Evolutionary conservation across 164 flowering plant species (phyloP).

Genomic region (Aristolochia californica): DNA sequence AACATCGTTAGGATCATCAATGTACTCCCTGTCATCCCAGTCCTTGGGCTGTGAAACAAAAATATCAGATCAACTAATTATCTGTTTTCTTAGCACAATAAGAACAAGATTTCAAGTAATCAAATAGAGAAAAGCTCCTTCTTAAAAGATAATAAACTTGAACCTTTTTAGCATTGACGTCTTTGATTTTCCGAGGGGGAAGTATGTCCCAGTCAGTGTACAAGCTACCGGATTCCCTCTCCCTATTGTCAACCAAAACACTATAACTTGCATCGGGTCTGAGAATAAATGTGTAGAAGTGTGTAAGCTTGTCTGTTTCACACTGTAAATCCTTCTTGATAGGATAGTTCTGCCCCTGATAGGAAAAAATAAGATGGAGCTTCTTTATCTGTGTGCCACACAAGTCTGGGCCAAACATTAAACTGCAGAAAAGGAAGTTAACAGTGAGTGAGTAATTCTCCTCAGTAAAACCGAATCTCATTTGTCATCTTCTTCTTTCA

Average conservation of each 20-base stretch:
- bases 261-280: slow-evolving; percentile 87
- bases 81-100: no score
- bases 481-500: no score
- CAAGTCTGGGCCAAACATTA: slow-evolving; percentile 96
- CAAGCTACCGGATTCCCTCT: slow-evolving; percentile 86
- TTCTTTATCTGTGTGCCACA: slow-evolving; percentile 85
- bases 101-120: background rate
- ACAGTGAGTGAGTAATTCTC: background rate
- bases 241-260: slow-evolving; percentile 66
- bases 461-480: no score
- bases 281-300: slow-evolving; percentile 85
- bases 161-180: slow-evolving; percentile 70
- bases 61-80: background rate
- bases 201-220: slow-evolving; percentile 94
- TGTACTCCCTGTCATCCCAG: slow-evolving; percentile 92
- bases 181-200: slow-evolving; percentile 83
- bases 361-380: slow-evolving; percentile 78
- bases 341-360: slow-evolving; percentile 85
- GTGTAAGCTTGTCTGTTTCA: slow-evolving; percentile 91
- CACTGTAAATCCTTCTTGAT: slow-evolving; percentile 77
- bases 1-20: slow-evolving; percentile 64
- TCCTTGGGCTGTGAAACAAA: slow-evolving; percentile 58
- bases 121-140: background rate
- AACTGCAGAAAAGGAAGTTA: slow-evolving; percentile 33
- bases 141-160: background rate